Evolutionary conservation across 352 stramenopile genomes (phyloP), one percentile per base, ranked within the genome.

Genomic region (Globisporangium takayamanum): DNA sequence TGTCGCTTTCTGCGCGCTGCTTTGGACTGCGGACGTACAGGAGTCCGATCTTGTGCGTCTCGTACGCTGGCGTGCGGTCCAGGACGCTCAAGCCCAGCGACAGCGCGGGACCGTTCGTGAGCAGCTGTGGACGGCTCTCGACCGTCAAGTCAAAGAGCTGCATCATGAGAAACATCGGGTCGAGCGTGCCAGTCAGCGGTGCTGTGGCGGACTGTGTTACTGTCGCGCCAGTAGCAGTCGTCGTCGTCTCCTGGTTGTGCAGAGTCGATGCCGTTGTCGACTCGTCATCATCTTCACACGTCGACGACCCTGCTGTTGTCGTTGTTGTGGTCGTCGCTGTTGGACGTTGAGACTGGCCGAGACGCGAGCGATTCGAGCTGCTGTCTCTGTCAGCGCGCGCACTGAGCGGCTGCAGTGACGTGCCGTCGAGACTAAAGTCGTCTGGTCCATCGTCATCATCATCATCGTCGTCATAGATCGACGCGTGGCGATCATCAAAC

Each of bases 41-140:
- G 25, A 95, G 61, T 3, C 86, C 86, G 41, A 95, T 87, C 59
- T 95, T 95, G 68, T 95, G 86, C 2, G 86, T 94, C 60, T 95
- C 86, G 62, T 84, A 85, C 60, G 77, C 72, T 7, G 84, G 86
- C 20, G 81, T 94, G 28, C 85, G 80, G 62, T 95, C 86, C 16
- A 95, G 57, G 10, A 95, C 84, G 26, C 50, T 88, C 18, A 95
- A 64, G 3, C 78, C 86, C 11, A 91, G 69, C 8, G 65, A 60
- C 20, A 95, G 60, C 5, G 78, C 60, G 8, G 70, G 56, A 1
- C 84, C 80, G 42, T 90, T 69, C 14, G 62, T 64, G n/a, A 94
- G 62, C 36, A 88, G 55, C 49, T 88, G 72, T 26, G 82, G 84
- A 12, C 77, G 76, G 30, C 74, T 74, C 44, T 79, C 66, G 39